Percentiles rank a stretch among this genome's conserved stretches.
Conservation (phyloP, 371 early-diverging fungal genomes). For the Fennellomyces sp. region DNA sequence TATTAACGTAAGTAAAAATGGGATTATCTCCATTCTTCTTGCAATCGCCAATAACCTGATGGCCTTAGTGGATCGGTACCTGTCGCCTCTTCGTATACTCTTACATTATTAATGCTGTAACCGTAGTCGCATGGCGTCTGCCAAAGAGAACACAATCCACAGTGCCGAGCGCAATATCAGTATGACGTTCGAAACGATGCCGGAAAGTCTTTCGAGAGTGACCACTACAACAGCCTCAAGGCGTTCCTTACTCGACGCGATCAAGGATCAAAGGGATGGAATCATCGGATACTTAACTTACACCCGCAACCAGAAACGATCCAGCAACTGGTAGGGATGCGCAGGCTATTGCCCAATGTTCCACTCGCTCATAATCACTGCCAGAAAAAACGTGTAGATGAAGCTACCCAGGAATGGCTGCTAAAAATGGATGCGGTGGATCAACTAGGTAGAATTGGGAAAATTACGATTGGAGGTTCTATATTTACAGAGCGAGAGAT, state of each 20-base stretch:
- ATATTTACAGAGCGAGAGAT: background rate
- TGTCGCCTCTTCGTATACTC: too few relatives aligned
- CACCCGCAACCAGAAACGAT: background rate
- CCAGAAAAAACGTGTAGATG: background rate
- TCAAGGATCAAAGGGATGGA: background rate
- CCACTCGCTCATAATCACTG: too few relatives aligned
- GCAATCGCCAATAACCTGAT: slow-evolving; percentile 1
- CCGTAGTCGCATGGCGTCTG: background rate
- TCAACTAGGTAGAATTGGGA: background rate
- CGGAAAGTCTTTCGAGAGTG: slow-evolving; percentile 4
- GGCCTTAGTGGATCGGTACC: slow-evolving; percentile 1
- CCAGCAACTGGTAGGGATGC: background rate
- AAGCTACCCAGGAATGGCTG: background rate
- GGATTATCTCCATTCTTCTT: background rate
- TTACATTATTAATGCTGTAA: too few relatives aligned
- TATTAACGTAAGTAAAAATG: slow-evolving; percentile 1
- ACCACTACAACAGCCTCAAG: slow-evolving; percentile 2
- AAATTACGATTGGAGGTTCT: background rate
- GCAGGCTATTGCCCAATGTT: background rate
- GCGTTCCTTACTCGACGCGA: background rate
- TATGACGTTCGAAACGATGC: background rate
- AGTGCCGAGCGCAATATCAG: background rate
- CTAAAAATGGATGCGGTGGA: background rate
- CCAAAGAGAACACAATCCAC: background rate
- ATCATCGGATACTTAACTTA: background rate